Conservation (phyloP, 768 basidiomycete genomes). For the Mycena galericulata region DNA sequence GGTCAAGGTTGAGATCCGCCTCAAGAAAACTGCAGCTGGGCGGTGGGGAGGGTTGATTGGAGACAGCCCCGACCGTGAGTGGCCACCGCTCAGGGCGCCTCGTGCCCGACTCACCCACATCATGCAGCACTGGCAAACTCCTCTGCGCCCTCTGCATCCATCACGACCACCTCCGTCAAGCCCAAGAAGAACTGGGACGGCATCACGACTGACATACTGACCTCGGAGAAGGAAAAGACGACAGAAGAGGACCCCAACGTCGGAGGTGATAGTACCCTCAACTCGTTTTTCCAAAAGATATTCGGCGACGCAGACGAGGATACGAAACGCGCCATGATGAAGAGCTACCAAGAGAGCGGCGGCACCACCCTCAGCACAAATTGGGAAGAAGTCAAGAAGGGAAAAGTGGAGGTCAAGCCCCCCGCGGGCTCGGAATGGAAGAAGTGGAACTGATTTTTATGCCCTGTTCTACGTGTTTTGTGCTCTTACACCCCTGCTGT, state of each 20-base stretch:
- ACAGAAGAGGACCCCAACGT: constrained; percentile 88
- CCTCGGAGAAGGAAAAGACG: constrained; percentile 75
- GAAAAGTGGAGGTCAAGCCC: constrained; percentile 79
- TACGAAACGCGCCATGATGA: constrained; percentile 95
- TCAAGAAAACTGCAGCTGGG: constrained; percentile 74
- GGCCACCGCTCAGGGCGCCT: neutral
- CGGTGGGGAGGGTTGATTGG: constrained; percentile 84
- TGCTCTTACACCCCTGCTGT: constrained; percentile 11
- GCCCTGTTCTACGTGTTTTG: constrained; percentile 4
- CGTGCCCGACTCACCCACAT: neutral
- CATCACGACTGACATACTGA: constrained; percentile 76
- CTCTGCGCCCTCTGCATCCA: constrained; percentile 43
- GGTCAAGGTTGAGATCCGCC: constrained; percentile 89
- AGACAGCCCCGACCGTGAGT: constrained; percentile 81
- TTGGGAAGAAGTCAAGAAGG: constrained; percentile 89
- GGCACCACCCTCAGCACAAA: constrained; percentile 97
- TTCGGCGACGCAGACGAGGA: constrained; percentile 93
- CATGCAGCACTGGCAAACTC: constrained; percentile 47
- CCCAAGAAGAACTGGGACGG: constrained; percentile 91
- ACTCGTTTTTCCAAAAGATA: constrained; percentile 92
- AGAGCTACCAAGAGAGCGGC: constrained; percentile 94
- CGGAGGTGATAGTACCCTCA: constrained; percentile 88
- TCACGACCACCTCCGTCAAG: constrained; percentile 54
- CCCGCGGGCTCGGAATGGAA: constrained; percentile 89
- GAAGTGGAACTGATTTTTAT: constrained; percentile 68